Evolutionary conservation across 2,329 filamentous ascomycete species (phyloP).

Genomic region (Colletotrichum euphorbiae): DNA sequence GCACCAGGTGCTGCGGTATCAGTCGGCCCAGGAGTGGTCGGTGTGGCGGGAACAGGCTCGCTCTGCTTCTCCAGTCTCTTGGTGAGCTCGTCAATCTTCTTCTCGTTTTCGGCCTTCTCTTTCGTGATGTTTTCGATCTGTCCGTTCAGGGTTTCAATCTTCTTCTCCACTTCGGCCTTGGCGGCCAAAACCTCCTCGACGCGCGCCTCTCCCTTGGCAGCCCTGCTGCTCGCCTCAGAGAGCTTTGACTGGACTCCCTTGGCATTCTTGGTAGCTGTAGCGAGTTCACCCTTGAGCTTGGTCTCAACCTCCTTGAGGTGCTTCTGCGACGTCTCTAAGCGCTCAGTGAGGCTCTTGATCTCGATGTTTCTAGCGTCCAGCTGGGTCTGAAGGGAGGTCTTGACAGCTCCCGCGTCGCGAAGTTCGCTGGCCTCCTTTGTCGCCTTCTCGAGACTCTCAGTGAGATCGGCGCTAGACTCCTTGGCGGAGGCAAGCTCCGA

Average conservation of each 20-base stretch:
- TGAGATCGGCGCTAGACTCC: constrained; percentile 76
- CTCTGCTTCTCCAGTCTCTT: constrained; percentile 47
- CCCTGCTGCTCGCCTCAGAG: constrained; percentile 42
- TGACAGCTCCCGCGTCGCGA: constrained; percentile 53
- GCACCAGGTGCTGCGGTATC: constrained; percentile 44
- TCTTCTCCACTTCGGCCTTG: constrained; percentile 56
- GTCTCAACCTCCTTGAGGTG: constrained; percentile 59
- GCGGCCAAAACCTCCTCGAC: constrained; percentile 50
- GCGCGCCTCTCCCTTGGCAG: constrained; percentile 47
- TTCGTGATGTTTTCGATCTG: constrained; percentile 56
- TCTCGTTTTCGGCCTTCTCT: constrained; percentile 53
- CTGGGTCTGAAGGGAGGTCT: constrained; percentile 62
- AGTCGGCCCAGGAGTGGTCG: constrained; percentile 38
- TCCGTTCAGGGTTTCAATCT: constrained; percentile 53
- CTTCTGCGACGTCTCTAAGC: constrained; percentile 56
- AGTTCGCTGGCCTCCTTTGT: constrained; percentile 70
- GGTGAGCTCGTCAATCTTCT: constrained; percentile 55
- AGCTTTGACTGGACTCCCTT: constrained; percentile 46
- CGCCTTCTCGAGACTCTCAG: constrained; percentile 74
- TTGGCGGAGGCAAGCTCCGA: constrained; percentile 77
- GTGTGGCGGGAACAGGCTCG: constrained; percentile 40
- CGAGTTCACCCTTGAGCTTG: constrained; percentile 45
- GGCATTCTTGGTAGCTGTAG: constrained; percentile 45
- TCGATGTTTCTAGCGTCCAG: constrained; percentile 61
- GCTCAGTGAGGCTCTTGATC: constrained; percentile 62